phyloP scores from a whole-genome alignment of 148 eudicot genomes.

The Silene conica region DNA sequence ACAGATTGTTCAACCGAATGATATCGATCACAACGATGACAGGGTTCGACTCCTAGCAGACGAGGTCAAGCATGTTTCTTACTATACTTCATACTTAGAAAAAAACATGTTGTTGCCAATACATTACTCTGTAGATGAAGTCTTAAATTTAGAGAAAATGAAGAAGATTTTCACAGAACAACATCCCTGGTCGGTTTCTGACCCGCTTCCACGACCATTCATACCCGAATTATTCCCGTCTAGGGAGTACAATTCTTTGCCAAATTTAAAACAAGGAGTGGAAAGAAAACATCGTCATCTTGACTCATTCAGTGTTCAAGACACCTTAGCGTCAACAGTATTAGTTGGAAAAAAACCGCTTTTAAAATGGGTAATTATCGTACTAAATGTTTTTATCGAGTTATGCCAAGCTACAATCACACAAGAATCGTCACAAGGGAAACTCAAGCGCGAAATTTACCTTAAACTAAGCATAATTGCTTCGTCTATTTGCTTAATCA shows the following conservation, averaged over 20 bases:
- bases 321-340: not conserved
- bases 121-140: not conserved
- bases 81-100: not conserved
- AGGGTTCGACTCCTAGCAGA: not conserved
- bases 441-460: constrained; percentile 6
- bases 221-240: not conserved
- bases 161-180: constrained; percentile 1
- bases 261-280: not conserved
- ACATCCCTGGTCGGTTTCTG: constrained; percentile 21
- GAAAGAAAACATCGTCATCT: not conserved
- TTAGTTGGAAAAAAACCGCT: not conserved
- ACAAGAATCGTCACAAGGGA: not conserved
- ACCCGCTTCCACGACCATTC: constrained; percentile 6
- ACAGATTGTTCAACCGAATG: not conserved
- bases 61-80: not conserved
- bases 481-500: constrained; percentile 19
- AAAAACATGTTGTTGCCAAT: not conserved
- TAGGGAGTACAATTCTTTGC: constrained; percentile 10
- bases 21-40: not conserved
- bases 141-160: not conserved
- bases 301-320: not conserved
- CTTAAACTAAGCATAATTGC: constrained; percentile 9
- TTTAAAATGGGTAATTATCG: constrained; percentile 10
- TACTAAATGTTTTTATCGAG: constrained; percentile 16
- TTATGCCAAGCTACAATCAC: constrained; percentile 8